These are phyloP conservation scores for Ustilago tritici DNA, from an alignment of 1,284 basidiomycete species.

Conservation along the genomic window DNA sequence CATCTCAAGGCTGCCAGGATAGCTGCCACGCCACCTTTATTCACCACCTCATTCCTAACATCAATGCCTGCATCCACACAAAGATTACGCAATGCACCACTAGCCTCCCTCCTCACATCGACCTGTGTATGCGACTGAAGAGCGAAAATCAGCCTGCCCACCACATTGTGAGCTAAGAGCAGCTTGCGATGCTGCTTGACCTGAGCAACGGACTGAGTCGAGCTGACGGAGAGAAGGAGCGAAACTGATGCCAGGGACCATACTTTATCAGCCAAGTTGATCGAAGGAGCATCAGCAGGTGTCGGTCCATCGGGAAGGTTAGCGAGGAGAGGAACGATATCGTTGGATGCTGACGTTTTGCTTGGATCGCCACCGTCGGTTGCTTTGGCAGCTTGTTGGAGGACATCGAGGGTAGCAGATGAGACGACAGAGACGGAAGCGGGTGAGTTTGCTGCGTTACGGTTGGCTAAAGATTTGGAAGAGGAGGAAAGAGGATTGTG, in stretches of 20 bases:
- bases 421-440: slow-evolving; percentile 8
- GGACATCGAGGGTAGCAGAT: slow-evolving; percentile 29
- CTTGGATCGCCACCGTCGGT: slow-evolving; percentile 1
- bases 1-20: slow-evolving; percentile 55
- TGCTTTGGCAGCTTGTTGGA: slow-evolving; percentile 29
- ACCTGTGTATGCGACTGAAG: slow-evolving; percentile 55
- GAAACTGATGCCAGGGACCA: slow-evolving; percentile 66
- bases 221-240: slow-evolving; percentile 46
- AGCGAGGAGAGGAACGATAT: slow-evolving; percentile 58
- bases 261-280: slow-evolving; percentile 58
- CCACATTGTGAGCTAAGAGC: slow-evolving; percentile 51
- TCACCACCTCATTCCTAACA: slow-evolving; percentile 52
- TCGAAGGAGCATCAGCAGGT: slow-evolving; percentile 11
- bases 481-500: slow-evolving; percentile 54
- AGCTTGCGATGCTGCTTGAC: slow-evolving; percentile 52
- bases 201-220: slow-evolving; percentile 47
- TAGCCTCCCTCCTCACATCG: slow-evolving; percentile 64
- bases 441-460: slow-evolving; percentile 21
- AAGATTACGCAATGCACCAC: slow-evolving; percentile 66
- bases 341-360: slow-evolving; percentile 15
- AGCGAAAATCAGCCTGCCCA: slow-evolving; percentile 57
- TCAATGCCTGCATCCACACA: slow-evolving; percentile 62
- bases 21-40: slow-evolving; percentile 51
- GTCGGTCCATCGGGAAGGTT: slow-evolving; percentile 40
- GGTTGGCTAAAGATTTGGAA: slow-evolving; percentile 14